Evolutionary conservation across 2,329 filamentous ascomycete genomes (phyloP), one percentile per base, ranked within the genome.

Genomic region (Elsinoe batatas): DNA sequence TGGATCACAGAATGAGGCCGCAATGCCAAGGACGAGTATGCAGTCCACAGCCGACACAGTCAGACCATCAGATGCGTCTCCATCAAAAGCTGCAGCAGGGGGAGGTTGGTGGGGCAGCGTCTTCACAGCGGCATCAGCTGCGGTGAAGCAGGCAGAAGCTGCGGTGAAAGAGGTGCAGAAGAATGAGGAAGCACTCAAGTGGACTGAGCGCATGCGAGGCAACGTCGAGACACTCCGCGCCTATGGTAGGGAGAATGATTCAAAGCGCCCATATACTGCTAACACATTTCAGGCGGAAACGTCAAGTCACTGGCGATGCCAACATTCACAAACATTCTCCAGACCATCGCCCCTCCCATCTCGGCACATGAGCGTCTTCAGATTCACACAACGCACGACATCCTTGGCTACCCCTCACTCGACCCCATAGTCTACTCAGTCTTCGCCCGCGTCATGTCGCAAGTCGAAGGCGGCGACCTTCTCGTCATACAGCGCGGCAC

Each of bases 361-460:
- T 91, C 90, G 56, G 93, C 91, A 7, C 93, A 98, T 72, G 93
- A 98, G 73, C 88, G 91, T 50, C 85, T 98, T 6, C 87, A 94
- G 65, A 97, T 98, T 64, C 93, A 98, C 74, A 94, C 93, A 61
- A 95, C 91, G 7, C 93, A 98, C 75, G 93, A 97, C 70, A 81
- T 98, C 42, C 84, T 90, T 62, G 89, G 89, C 63, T 98, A 98
- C 69, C 93, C 93, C 2, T 91, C 89, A 15, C 82, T 98, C 63
- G 91, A 97, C 68, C 90, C 91, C 15, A 80, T 96, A 55, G 88
- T 97, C 64, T 89, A 97, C 72, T 80, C 81, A 57, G 90, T 93
- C 60, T 98, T 98, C 74, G 87, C 87, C 56, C 85, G 90, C 54
- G 91, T 98, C 65, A 98, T 98, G 93, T 82, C 90, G n/a, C 93